Conservation (phyloP, 1,284 basidiomycete species). For the Tilletia caries region DNA sequence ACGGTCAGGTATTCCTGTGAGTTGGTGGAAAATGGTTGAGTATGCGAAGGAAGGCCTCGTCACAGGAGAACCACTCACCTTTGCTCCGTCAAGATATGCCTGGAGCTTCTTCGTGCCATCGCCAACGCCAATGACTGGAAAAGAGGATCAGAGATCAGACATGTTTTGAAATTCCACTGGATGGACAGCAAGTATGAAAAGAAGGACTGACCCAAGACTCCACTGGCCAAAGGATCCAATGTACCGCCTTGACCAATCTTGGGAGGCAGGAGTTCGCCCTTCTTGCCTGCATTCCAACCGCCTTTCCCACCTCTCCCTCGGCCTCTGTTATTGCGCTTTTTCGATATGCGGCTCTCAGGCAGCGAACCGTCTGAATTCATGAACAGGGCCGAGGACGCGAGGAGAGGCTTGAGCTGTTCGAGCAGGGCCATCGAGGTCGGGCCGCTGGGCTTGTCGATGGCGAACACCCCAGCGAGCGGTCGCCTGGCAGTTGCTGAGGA, state of each 20-base stretch:
- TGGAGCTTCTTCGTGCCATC: constrained; percentile 84
- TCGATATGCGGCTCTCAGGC: constrained; percentile 50
- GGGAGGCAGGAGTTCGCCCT: constrained; percentile 53
- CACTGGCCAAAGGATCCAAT: constrained; percentile 92
- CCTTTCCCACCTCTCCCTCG: background rate
- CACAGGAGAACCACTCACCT: constrained; percentile 61
- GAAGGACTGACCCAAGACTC: constrained; percentile 59
- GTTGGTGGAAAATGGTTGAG: constrained; percentile 7
- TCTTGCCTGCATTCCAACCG: background rate
- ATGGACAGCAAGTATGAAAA: constrained; percentile 11
- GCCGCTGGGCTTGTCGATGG: constrained; percentile 78
- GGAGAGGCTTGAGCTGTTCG: constrained; percentile 76
- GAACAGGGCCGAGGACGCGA: constrained; percentile 77
- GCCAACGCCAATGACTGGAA: constrained; percentile 79
- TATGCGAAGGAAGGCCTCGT: background rate
- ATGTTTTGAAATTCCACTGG: no score
- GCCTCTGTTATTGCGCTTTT: background rate
- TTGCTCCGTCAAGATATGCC: constrained; percentile 83
- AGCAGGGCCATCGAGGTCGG: constrained; percentile 86
- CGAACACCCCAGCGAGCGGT: constrained; percentile 77
- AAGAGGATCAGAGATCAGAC: background rate
- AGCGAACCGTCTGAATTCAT: constrained; percentile 54
- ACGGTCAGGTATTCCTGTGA: constrained; percentile 82
- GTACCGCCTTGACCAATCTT: constrained; percentile 93
- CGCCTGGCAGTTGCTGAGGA: constrained; percentile 25